phyloP scores from a whole-genome alignment of 371 early-diverging fungal genomes.

The Mortierella sp. region DNA sequence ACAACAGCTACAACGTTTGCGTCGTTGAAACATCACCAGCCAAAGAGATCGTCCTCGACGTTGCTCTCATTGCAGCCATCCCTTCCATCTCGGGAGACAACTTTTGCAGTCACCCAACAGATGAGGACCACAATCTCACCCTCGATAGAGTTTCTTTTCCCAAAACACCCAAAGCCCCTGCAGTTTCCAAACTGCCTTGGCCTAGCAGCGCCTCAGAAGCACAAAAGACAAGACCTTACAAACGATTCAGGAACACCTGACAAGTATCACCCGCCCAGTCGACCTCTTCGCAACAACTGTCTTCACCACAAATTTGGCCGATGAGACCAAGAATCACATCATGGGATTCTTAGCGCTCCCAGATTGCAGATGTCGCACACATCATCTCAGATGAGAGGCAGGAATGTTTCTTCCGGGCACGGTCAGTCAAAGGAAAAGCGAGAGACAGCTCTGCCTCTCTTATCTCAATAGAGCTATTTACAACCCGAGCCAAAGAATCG shows the following conservation, averaged over 20 bases:
- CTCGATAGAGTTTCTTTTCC: background rate
- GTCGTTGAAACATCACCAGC: too few species aligned
- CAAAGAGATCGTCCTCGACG: too few species aligned
- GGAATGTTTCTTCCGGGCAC: background rate
- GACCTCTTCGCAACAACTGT: background rate
- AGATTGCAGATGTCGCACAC: conserved; percentile 1
- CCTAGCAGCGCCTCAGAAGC: background rate
- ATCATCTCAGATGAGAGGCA: background rate
- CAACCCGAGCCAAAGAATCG: background rate
- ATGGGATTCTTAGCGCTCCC: background rate
- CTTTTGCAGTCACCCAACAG: conserved; percentile 2
- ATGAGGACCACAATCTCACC: background rate
- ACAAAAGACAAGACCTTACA: background rate
- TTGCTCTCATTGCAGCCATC: too few species aligned
- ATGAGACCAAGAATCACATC: background rate
- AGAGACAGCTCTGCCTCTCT: background rate
- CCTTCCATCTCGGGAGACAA: too few species aligned
- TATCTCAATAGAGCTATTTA: background rate
- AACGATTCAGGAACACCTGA: background rate
- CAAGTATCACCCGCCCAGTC: background rate
- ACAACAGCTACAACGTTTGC: too few species aligned
- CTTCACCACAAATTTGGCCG: background rate
- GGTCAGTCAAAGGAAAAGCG: background rate
- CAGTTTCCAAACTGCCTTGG: background rate
- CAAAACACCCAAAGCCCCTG: background rate